These are phyloP conservation scores for Pestalotiopsis sp. DNA, from an alignment of 2,329 filamentous ascomycete species.

Conservation along the genomic window DNA sequence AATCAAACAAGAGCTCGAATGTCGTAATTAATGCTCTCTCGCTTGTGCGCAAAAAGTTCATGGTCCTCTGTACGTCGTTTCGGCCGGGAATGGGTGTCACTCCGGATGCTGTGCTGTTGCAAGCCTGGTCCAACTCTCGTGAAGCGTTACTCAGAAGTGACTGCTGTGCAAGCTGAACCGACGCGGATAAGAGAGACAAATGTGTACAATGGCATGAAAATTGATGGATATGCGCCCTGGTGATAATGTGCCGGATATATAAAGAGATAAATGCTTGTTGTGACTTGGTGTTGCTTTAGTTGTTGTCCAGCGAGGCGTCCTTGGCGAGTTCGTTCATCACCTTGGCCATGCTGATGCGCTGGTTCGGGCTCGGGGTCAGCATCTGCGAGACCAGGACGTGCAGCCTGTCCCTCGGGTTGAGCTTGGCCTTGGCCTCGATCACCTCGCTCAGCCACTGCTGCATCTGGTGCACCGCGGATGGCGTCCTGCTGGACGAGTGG, in stretches of 20 bases:
- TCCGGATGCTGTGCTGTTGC: background rate
- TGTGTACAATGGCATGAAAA: background rate
- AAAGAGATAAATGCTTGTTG: background rate
- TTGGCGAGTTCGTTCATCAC: constrained; percentile 47
- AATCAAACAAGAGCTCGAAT: background rate
- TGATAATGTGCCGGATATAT: background rate
- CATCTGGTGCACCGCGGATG: constrained; percentile 53
- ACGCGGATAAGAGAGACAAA: background rate
- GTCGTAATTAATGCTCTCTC: background rate
- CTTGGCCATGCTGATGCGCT: constrained; percentile 57
- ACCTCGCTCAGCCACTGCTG: constrained; percentile 59
- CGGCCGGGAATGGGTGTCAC: background rate
- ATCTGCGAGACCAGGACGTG: constrained; percentile 57
- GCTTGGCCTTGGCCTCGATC: constrained; percentile 46
- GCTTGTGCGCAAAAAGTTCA: background rate
- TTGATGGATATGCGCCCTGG: background rate
- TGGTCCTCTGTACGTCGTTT: background rate
- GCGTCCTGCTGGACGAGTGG: constrained; percentile 23
- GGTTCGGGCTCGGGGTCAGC: constrained; percentile 51
- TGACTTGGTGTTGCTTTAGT: background rate
- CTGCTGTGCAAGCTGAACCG: background rate
- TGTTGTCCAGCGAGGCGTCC: constrained; percentile 28
- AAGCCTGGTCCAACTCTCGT: background rate
- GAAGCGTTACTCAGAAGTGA: background rate
- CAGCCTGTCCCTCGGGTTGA: constrained; percentile 49